phyloP scores from a whole-genome alignment of 2,329 filamentous ascomycete species.

The Colletotrichum viniferum region DNA sequence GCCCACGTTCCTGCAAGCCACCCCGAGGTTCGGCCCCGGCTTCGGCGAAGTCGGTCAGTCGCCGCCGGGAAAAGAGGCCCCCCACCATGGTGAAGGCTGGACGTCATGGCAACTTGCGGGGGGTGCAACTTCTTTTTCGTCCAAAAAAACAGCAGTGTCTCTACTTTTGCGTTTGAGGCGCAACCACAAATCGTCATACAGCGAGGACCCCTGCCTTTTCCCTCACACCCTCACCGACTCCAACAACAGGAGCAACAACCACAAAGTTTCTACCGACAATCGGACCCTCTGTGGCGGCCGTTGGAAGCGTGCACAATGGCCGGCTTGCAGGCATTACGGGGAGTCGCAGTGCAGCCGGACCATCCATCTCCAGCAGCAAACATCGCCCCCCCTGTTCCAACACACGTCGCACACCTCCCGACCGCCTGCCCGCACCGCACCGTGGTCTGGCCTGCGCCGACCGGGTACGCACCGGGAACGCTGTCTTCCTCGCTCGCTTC shows the following conservation, averaged over 20 bases:
- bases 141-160: neutral
- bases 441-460: neutral
- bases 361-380: neutral
- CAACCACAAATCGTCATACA: neutral
- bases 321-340: neutral
- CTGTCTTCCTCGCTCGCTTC: neutral
- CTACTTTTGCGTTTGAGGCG: neutral
- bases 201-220: slow-evolving; percentile 7
- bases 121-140: neutral
- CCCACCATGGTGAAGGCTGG: neutral
- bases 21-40: slow-evolving; percentile 18
- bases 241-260: neutral
- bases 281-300: neutral
- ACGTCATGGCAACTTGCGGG: slow-evolving; percentile 13
- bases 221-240: slow-evolving; percentile 17
- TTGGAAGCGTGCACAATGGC: neutral
- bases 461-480: neutral
- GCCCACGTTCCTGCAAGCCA: neutral
- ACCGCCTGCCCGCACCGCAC: neutral
- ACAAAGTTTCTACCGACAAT: slow-evolving; percentile 13
- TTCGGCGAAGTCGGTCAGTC: slow-evolving; percentile 17
- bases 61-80: slow-evolving; percentile 7
- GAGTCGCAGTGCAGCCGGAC: neutral
- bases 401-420: neutral
- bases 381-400: neutral